Evolutionary conservation across 257 asterid species (phyloP), one percentile per base, ranked within the genome.

Genomic region (Euphrasia confusa): DNA sequence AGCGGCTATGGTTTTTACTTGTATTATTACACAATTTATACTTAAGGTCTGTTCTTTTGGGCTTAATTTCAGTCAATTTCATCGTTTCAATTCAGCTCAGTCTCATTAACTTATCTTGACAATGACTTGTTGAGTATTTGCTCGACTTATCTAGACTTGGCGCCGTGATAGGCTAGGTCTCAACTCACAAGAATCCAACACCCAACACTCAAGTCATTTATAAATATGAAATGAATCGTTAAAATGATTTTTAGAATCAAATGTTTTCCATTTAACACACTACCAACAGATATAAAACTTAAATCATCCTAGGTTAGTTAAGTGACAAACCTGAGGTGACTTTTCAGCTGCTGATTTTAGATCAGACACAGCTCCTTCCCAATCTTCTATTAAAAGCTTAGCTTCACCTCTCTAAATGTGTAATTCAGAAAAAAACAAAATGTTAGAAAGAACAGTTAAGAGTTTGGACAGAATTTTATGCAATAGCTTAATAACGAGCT

Each of bases 351-450:
- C 95, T 54, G 79, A 75, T 81, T 84, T 88, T 69, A 88, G 68
- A 75, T 88, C 96, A 30, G 90, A 88, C 17, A 80, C 88, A 65
- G 96, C 96, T 66, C 93, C 93, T 70, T 88, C 96, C 95, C 95
- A 86, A 65, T 88, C 95, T 80, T 88, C 96, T 33, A 73, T 47
- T 67, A 86, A 73, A 74, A 86, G 86, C 77, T 86, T 88, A 54
- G 95, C 90, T 82, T 88, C 95, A 42, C 90, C 96, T 57, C 96
- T 86, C 90, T 88, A 79, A 67, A 68, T 33, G 68, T 70, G 44
- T 5, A 58, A 6, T 17, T 32, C 28, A 24, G 33, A 50, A 0
- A 54, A 54, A 69, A 63, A 56, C 24, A 21, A 24, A 64, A 18
- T 13, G 45, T 45, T 5, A 59, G 24, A 50, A 27, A 18, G 32